Percentiles rank a stretch among this genome's conserved stretches.
These are phyloP conservation scores for Nakazawaea siamensis DNA, from an alignment of 805 yeast species.

Conservation along the genomic window DNA sequence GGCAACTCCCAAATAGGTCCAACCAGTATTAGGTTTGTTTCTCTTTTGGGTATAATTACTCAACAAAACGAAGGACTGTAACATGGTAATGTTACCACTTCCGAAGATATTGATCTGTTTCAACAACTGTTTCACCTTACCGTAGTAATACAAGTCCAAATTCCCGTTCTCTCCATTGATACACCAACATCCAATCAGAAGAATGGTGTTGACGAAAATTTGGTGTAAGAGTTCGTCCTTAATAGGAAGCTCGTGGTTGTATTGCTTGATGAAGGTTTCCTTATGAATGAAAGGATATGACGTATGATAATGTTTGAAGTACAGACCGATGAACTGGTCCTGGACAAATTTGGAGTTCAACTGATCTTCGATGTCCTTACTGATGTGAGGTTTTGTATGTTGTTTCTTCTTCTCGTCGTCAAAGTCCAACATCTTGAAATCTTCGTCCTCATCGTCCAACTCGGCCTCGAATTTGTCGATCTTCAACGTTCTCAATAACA, in stretches of 20 bases:
- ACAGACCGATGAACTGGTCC: conserved; percentile 28
- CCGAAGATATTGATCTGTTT: conserved; percentile 41
- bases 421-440: conserved; percentile 14
- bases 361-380: conserved; percentile 12
- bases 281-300: conserved; percentile 55
- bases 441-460: conserved; percentile 12
- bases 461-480: conserved; percentile 22
- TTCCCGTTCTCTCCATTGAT: conserved; percentile 43
- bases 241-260: conserved; percentile 30
- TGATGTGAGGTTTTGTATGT: conserved; percentile 3
- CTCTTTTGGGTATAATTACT: conserved; percentile 58
- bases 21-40: conserved; percentile 59
- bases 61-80: conserved; percentile 43
- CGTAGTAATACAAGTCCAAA: conserved; percentile 48
- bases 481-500: conserved; percentile 38
- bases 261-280: conserved; percentile 42
- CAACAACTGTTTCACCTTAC: conserved; percentile 38
- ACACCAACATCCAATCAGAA: conserved; percentile 69
- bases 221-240: conserved; percentile 42
- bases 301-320: conserved; percentile 51
- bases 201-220: conserved; percentile 44
- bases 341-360: conserved; percentile 16
- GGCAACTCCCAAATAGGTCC: conserved; percentile 60
- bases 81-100: conserved; percentile 47
- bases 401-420: conserved; percentile 2